phyloP scores from a whole-genome alignment of 2,329 filamentous ascomycete genomes.

The Pseudocercospora fijiensis region DNA sequence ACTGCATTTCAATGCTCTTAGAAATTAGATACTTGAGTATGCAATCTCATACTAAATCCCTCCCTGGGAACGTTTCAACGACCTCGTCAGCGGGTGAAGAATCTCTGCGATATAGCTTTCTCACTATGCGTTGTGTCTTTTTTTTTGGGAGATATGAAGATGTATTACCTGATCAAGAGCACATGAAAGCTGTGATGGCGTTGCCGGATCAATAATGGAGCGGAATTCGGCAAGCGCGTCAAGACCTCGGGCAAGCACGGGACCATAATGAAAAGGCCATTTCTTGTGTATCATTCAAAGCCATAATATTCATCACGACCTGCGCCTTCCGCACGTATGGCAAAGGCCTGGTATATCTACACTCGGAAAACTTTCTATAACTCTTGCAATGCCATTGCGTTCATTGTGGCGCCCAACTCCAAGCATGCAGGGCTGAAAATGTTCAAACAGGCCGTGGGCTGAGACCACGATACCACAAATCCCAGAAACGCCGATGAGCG shows the following conservation, averaged over 20 bases:
- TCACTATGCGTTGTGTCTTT: no score
- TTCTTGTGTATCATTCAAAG: neutral
- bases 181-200: neutral
- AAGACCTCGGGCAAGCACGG: slow-evolving; percentile 4
- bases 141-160: no score
- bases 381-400: neutral
- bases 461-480: slow-evolving; percentile 1
- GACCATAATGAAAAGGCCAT: neutral
- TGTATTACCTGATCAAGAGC: no score
- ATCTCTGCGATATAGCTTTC: no score
- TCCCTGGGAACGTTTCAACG: no score
- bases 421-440: neutral
- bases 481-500: neutral
- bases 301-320: neutral
- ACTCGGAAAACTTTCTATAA: neutral
- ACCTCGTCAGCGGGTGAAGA: no score
- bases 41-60: no score
- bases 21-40: no score
- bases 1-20: no score
- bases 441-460: neutral
- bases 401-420: slow-evolving; percentile 3
- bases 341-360: slow-evolving; percentile 1
- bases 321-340: neutral
- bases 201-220: neutral
- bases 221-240: neutral